Conservation (phyloP, 805 yeast genomes). For the Candida manassasensis region DNA sequence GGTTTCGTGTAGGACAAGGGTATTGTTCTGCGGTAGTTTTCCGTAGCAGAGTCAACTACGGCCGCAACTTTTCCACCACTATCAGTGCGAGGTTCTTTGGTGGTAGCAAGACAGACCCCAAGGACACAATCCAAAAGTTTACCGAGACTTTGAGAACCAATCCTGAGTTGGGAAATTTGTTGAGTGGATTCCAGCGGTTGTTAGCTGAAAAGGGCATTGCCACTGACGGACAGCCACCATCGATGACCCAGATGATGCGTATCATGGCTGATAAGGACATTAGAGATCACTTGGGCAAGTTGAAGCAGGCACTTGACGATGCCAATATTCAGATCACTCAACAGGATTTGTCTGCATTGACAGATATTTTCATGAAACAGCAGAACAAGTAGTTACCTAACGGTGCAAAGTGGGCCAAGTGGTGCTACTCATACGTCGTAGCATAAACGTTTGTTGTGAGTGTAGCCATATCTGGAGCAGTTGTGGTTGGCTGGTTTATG, state of each 20-base stretch:
- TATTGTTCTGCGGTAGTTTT: too few relatives aligned
- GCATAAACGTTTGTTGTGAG: too few relatives aligned
- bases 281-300: constrained; percentile 21
- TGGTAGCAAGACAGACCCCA: constrained; percentile 7
- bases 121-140: constrained; percentile 14
- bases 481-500: too few relatives aligned
- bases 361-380: constrained; percentile 4
- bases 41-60: constrained; percentile 7
- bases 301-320: constrained; percentile 28
- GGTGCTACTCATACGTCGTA: too few relatives aligned
- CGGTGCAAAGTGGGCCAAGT: too few relatives aligned
- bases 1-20: too few relatives aligned
- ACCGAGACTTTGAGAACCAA: constrained; percentile 12
- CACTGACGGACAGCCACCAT: constrained; percentile 28
- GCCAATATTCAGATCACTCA: constrained; percentile 28
- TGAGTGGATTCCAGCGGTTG: constrained; percentile 27
- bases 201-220: constrained; percentile 29
- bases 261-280: constrained; percentile 34
- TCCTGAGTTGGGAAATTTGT: constrained; percentile 28
- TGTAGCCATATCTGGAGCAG: too few relatives aligned
- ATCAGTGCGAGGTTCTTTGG: constrained; percentile 4
- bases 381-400: too few relatives aligned
- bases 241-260: constrained; percentile 32
- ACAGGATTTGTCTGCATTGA: constrained; percentile 28
- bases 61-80: constrained; percentile 1